These are phyloP conservation scores for Penicillium concentricum DNA, from an alignment of 2,329 filamentous ascomycete genomes.

Conservation along the genomic window DNA sequence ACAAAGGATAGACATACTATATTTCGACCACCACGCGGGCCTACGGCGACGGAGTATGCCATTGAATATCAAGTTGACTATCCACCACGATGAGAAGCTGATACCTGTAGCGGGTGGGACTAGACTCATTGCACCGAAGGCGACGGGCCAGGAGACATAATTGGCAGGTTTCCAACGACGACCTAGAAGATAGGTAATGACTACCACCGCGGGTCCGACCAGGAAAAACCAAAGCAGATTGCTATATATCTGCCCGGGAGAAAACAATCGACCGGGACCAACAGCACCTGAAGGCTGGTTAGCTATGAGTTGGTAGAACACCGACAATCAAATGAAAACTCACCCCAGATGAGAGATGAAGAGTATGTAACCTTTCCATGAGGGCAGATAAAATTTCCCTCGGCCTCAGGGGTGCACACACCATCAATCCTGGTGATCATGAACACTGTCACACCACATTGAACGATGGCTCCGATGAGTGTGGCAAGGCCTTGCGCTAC, in stretches of 20 bases:
- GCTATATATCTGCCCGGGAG: constrained; percentile 60
- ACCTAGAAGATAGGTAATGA: constrained; percentile 60
- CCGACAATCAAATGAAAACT: background rate
- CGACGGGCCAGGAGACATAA: constrained; percentile 66
- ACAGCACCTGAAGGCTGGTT: constrained; percentile 50
- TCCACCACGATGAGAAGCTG: constrained; percentile 68
- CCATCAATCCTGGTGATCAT: constrained; percentile 48
- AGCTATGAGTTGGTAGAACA: background rate
- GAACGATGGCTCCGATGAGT: constrained; percentile 50
- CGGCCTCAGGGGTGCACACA: constrained; percentile 55
- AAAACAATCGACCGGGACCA: constrained; percentile 67
- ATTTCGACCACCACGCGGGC: constrained; percentile 52
- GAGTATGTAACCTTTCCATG: constrained; percentile 63
- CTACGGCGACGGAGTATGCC: constrained; percentile 44
- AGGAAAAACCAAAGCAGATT: constrained; percentile 70
- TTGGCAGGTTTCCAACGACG: constrained; percentile 60
- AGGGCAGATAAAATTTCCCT: constrained; percentile 61
- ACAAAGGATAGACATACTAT: constrained; percentile 31
- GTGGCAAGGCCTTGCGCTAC: constrained; percentile 52
- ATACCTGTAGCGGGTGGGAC: constrained; percentile 69
- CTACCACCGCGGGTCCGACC: constrained; percentile 61
- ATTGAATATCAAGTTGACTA: constrained; percentile 50
- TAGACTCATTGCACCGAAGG: constrained; percentile 64
- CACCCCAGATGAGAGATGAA: constrained; percentile 68
- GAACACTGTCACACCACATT: constrained; percentile 52